phyloP scores from a whole-genome alignment of 805 yeast genomes.

The Schizosaccharomyces octosporus region DNA sequence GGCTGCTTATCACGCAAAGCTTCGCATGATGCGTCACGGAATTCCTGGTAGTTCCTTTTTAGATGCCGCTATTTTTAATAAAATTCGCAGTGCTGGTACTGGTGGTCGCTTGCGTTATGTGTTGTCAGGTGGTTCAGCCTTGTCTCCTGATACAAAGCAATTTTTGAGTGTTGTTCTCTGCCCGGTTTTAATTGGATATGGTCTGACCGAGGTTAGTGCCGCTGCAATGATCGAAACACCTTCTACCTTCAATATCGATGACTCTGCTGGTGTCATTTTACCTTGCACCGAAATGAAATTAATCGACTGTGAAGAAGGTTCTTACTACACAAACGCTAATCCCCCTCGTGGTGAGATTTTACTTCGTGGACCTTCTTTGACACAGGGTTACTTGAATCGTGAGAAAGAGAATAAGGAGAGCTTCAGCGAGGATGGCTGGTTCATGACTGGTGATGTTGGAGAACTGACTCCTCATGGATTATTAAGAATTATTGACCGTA shows the following conservation, averaged over 20 bases:
- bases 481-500: conserved; percentile 69
- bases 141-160: conserved; percentile 54
- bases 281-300: conserved; percentile 71
- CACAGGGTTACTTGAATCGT: conserved; percentile 59
- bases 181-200: conserved; percentile 85
- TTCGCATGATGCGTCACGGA: conserved; percentile 32
- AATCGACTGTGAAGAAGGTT: conserved; percentile 75
- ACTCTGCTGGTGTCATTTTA: conserved; percentile 59
- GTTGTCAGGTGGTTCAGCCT: conserved; percentile 82
- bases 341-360: conserved; percentile 82
- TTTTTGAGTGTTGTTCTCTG: conserved; percentile 54
- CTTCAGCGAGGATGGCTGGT: conserved; percentile 73
- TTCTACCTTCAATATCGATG: conserved; percentile 32
- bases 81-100: conserved; percentile 62
- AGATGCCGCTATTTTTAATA: conserved; percentile 71
- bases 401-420: conserved; percentile 56
- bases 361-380: conserved; percentile 49
- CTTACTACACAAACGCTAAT: conserved; percentile 47
- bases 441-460: conserved; percentile 77
- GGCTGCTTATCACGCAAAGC: conserved; percentile 60
- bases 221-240: conserved; percentile 52
- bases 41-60: conserved; percentile 50
- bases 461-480: conserved; percentile 70
- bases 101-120: conserved; percentile 61
- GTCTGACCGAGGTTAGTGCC: conserved; percentile 89